A percentile compares a stretch with the other conserved stretches of the same genome.
Conservation (phyloP, 805 yeast species). For the Ogataea sp. region DNA sequence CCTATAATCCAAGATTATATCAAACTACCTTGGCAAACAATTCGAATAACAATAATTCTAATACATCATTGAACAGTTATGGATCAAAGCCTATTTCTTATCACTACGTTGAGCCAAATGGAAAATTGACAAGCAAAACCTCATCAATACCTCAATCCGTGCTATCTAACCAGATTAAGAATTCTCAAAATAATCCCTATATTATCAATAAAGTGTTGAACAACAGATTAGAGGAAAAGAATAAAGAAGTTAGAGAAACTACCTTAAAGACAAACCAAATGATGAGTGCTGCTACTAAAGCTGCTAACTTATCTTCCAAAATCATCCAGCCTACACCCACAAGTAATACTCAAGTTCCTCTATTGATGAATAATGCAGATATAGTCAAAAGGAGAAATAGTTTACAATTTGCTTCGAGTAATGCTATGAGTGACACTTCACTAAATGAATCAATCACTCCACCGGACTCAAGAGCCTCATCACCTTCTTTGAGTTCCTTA, state of each 20-base stretch:
- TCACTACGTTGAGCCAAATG: constrained; percentile 16
- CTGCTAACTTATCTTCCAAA: constrained; percentile 8
- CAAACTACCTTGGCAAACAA: constrained; percentile 2
- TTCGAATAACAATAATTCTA: constrained; percentile 23
- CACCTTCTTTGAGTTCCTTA: constrained; percentile 14
- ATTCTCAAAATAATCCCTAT: constrained; percentile 24
- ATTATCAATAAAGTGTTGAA: constrained; percentile 26
- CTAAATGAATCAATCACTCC: constrained; percentile 13
- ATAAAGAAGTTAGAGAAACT: constrained; percentile 17
- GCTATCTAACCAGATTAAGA: constrained; percentile 21
- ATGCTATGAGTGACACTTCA: background rate
- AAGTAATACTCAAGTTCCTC: constrained; percentile 4
- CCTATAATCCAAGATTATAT: constrained; percentile 42
- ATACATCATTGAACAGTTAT: constrained; percentile 16
- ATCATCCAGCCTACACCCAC: constrained; percentile 4
- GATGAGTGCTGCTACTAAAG: constrained; percentile 12
- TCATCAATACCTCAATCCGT: constrained; percentile 20
- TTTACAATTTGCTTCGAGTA: constrained; percentile 16
- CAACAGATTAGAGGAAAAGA: constrained; percentile 23
- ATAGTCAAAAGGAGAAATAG: constrained; percentile 16
- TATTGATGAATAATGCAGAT: constrained; percentile 25
- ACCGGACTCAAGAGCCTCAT: constrained; percentile 14
- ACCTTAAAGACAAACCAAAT: constrained; percentile 9
- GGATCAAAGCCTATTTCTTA: constrained; percentile 8
- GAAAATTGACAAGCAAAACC: constrained; percentile 16